Conservation (phyloP, 2,329 filamentous ascomycete species). For the Fusarium liriodendri region DNA sequence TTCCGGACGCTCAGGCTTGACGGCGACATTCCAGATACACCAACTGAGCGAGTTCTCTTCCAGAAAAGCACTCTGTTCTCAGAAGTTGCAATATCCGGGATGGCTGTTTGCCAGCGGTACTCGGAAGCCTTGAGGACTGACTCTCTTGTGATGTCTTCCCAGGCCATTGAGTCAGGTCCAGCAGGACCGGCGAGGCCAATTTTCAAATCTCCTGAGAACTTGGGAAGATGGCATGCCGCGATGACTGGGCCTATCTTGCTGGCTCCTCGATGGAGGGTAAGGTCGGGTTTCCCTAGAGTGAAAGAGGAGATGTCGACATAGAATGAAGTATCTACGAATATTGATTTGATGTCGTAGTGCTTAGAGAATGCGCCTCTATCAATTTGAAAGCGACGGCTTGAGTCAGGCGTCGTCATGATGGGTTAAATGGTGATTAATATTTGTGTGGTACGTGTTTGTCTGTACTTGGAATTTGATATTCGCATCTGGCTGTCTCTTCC, state of each 20-base stretch:
- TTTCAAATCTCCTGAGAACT: background rate
- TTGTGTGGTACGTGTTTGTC: background rate
- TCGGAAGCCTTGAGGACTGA: background rate
- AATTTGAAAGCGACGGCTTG: background rate
- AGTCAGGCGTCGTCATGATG: background rate
- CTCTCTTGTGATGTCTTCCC: background rate
- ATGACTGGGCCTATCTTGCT: background rate
- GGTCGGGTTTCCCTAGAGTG: background rate
- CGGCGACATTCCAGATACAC: background rate
- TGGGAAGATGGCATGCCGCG: background rate
- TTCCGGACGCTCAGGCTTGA: background rate
- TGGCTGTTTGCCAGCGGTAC: background rate
- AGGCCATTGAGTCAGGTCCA: background rate
- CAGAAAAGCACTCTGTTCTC: background rate
- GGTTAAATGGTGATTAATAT: background rate
- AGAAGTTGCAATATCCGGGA: background rate
- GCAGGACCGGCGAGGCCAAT: background rate
- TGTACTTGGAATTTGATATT: background rate
- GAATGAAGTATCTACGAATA: background rate
- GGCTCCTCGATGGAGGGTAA: background rate
- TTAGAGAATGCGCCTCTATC: background rate
- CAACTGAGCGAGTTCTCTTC: slow-evolving; percentile 3
- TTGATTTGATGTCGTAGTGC: background rate
- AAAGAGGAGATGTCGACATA: background rate
- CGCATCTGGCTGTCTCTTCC: background rate